Conservation (phyloP, 768 basidiomycete species). For the Mycena metata region DNA sequence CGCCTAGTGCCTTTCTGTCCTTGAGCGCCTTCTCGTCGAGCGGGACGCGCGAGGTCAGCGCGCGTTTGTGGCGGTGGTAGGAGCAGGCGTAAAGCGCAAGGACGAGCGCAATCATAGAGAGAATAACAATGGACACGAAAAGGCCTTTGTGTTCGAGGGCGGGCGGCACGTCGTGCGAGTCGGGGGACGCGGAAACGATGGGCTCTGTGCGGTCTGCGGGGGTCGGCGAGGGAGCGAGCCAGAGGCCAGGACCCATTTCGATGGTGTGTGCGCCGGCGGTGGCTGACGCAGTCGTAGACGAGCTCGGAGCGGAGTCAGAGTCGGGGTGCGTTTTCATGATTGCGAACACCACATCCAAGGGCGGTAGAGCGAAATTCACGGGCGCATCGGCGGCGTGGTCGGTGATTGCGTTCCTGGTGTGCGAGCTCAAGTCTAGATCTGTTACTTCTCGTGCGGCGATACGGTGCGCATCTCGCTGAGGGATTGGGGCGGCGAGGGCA, state of each 20-base stretch:
- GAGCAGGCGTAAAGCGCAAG: conserved; percentile 31
- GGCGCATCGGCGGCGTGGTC: conserved; percentile 3
- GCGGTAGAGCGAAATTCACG: conserved; percentile 21
- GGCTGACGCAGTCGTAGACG: conserved; percentile 23
- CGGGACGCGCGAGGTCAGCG: too few species aligned
- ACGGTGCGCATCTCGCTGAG: conserved; percentile 5
- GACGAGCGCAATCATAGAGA: conserved; percentile 32
- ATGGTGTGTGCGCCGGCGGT: conserved; percentile 3
- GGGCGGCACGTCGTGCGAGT: not conserved
- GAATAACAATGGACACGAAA: conserved; percentile 29
- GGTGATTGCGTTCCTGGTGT: conserved; percentile 4
- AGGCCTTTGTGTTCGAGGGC: conserved; percentile 22
- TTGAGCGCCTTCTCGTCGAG: conserved; percentile 17
- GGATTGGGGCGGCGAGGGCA: conserved; percentile 25
- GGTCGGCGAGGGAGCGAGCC: conserved; percentile 21
- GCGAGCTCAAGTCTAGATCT: conserved; percentile 25
- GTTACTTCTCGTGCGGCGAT: not conserved
- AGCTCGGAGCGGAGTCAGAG: not conserved
- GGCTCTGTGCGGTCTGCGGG: conserved; percentile 10
- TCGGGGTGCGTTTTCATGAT: conserved; percentile 26
- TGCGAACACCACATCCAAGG: conserved; percentile 28
- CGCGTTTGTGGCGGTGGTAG: conserved; percentile 25
- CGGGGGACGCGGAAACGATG: conserved; percentile 15
- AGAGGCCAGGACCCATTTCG: conserved; percentile 19
- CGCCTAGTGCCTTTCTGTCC: not conserved